Percentiles rank a stretch among this genome's conserved stretches.
Conservation (phyloP, 208 protist species). For the Acanthamoeba quina region DNA sequence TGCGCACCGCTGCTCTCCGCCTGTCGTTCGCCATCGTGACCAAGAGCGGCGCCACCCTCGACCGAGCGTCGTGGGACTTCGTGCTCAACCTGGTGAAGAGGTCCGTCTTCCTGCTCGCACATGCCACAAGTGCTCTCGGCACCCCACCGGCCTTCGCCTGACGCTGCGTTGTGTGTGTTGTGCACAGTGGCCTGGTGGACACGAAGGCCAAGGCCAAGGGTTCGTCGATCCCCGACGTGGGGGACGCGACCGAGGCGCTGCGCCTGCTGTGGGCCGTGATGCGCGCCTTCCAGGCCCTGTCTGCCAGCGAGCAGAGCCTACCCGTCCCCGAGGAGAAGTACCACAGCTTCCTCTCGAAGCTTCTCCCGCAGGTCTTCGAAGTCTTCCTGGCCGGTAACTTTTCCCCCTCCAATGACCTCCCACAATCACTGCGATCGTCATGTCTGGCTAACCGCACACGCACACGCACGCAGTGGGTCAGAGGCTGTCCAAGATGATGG, state of each 20-base stretch:
- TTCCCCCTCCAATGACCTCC: no score
- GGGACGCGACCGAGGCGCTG: constrained; percentile 25
- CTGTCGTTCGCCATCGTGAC: neutral
- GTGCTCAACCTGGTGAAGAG: constrained; percentile 18
- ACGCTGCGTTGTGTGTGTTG: neutral
- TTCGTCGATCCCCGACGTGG: neutral
- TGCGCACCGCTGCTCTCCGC: neutral
- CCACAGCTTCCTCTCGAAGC: constrained; percentile 51
- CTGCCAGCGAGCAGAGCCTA: neutral
- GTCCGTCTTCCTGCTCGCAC: neutral
- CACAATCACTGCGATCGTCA: neutral
- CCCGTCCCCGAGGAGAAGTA: constrained; percentile 52
- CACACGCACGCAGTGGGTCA: neutral
- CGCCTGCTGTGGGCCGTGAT: neutral
- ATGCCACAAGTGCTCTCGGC: neutral
- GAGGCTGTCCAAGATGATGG: constrained; percentile 39
- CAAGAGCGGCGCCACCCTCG: neutral
- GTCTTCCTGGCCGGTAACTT: constrained; percentile 17
- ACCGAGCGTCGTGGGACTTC: constrained; percentile 39
- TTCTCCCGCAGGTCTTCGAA: constrained; percentile 38
- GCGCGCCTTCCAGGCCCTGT: neutral
- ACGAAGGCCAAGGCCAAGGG: constrained; percentile 49
- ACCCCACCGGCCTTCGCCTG: neutral
- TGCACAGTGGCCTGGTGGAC: neutral
- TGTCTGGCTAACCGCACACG: neutral